Conservation (phyloP, 768 basidiomycete species). For the Inosperma sp. region DNA sequence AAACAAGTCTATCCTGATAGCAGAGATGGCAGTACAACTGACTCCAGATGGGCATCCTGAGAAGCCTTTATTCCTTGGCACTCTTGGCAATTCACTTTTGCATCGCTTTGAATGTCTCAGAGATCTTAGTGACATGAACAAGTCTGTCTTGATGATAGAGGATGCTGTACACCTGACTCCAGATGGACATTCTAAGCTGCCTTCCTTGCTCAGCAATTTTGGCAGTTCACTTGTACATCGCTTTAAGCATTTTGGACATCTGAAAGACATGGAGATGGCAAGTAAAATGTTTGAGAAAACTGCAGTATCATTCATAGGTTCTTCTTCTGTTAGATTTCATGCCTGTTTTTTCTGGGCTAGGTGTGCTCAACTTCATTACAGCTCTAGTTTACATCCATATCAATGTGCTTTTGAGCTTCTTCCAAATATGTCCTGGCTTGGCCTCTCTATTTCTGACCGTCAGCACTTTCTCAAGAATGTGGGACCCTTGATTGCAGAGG, state of each 20-base stretch:
- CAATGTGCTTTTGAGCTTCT: neutral
- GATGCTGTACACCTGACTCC: too few species aligned
- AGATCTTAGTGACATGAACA: neutral
- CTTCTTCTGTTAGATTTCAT: neutral
- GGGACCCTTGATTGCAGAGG: neutral
- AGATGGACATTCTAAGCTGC: too few species aligned
- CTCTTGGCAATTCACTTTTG: too few species aligned
- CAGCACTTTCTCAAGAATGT: neutral
- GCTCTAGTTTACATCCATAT: neutral
- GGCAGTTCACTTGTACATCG: conserved; percentile 2
- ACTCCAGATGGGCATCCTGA: too few species aligned
- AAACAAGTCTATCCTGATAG: too few species aligned
- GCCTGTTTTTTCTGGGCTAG: too few species aligned
- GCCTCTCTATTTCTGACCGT: neutral
- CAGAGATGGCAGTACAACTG: too few species aligned
- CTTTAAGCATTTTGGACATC: neutral
- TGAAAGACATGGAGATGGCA: neutral
- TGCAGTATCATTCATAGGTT: neutral
- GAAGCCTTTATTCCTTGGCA: too few species aligned
- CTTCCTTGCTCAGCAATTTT: too few species aligned
- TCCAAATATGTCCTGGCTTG: conserved; percentile 2
- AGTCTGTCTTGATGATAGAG: too few species aligned
- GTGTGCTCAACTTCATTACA: too few species aligned
- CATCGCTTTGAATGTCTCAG: neutral
- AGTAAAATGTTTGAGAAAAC: neutral